Evolutionary conservation across 306 rosid genomes (phyloP), one percentile per base, ranked within the genome.

Genomic region (Comarum palustre): DNA sequence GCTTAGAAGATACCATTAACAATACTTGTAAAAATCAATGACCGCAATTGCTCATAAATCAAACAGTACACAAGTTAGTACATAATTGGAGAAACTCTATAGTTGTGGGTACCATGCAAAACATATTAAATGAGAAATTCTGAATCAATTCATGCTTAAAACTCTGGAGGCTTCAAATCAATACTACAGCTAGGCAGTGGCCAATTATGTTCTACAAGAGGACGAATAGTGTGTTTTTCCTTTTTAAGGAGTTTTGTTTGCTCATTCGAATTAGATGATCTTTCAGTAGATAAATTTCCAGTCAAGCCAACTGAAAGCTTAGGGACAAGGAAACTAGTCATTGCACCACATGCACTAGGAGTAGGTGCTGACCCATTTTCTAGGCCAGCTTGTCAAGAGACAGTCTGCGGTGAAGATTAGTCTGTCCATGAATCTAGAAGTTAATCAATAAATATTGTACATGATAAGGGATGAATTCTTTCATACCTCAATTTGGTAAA

Each of bases 61-160:
- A 59, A 36, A 52, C 4, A 41, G 27, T 70, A 73, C 14, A 63
- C 54, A 61, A 48, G 65, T 32, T 66, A 32, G 69, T 12, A 54
- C 48, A 3, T 60, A 69, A 46, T 17, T 54, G 31, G 62, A 77
- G 34, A 14, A 78, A 32, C 61, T 58, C 69, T 63, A 55, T 67
- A 75, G 61, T 68, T 22, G 61, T 29, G 3, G 29, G 50, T 88
- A 94, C 98, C 98, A 91, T 94, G 81, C 98, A 94, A 68, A 94
- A 94, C 90, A 94, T 81, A 79, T 94, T 91, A 74, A 94, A 86
- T 70, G 98, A 91, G 74, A 91, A 94, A 79, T 94, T 91, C 74
- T 94, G 98, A 80, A 94, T 87, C 77, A 94, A 82, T 80, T 94
- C 97, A 17, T 94, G 98, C 82, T 94, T 97, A 82, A 94, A 94